Conservation (phyloP, 495 filamentous ascomycete species). For the Aspergillus steynii region DNA sequence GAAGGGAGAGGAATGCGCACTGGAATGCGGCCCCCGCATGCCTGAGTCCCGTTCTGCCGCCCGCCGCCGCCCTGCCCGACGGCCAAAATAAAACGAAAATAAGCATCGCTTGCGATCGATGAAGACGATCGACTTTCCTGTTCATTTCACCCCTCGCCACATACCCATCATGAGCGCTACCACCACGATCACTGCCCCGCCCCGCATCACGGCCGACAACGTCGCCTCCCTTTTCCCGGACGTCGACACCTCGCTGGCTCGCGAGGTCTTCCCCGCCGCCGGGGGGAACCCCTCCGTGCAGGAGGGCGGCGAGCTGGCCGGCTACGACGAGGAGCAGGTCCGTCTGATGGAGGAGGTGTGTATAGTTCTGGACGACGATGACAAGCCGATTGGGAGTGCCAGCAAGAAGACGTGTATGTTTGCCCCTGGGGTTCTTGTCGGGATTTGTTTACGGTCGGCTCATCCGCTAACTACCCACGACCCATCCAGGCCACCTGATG, state of each 20-base stretch:
- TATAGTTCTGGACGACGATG: conserved; percentile 91
- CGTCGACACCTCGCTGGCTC: conserved; percentile 81
- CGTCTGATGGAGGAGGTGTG: conserved; percentile 99
- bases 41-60: background rate
- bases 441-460: background rate
- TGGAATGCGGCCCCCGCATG: too few species aligned
- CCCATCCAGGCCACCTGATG: conserved; percentile 84
- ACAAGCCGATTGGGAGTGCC: conserved; percentile 90
- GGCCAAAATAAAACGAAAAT: background rate
- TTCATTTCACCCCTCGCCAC: background rate
- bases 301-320: conserved; percentile 56
- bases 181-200: conserved; percentile 37
- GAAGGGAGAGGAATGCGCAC: background rate
- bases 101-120: too few species aligned
- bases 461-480: too few species aligned
- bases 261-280: conserved; percentile 55
- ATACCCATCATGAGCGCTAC: conserved; percentile 52
- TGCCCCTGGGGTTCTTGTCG: background rate
- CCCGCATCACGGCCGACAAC: conserved; percentile 75
- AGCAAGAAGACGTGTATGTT: conserved; percentile 96
- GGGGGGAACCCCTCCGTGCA: conserved; percentile 29
- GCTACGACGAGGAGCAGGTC: conserved; percentile 97
- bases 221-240: conserved; percentile 91
- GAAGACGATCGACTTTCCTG: background rate
- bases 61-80: too few species aligned